Conservation (phyloP, 2,329 filamentous ascomycete species). For the Bipolaris cookei region DNA sequence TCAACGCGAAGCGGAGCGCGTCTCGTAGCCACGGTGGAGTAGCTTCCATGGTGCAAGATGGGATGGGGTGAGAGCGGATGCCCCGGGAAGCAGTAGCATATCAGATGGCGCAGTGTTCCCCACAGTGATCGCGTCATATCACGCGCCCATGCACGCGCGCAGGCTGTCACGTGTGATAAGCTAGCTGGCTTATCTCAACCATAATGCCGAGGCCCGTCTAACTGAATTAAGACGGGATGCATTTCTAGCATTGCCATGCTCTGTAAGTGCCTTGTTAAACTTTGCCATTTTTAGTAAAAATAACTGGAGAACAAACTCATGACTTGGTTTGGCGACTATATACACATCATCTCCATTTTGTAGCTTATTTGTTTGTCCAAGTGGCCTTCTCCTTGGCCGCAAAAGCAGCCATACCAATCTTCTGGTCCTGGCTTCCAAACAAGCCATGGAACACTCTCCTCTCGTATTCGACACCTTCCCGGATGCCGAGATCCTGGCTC, state of each 20-base stretch:
- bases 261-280: background rate
- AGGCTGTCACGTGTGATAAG: conserved; percentile 23
- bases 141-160: conserved; percentile 1
- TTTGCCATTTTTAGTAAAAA: background rate
- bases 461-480: conserved; percentile 95
- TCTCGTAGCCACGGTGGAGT: conserved; percentile 31
- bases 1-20: conserved; percentile 32
- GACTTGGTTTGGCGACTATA: background rate
- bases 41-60: conserved; percentile 11
- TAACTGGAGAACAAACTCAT: background rate
- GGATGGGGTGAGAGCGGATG: conserved; percentile 2
- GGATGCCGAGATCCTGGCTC: conserved; percentile 86
- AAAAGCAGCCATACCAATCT: conserved; percentile 94
- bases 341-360: background rate
- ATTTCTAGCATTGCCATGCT: background rate
- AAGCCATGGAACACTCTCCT: conserved; percentile 88
- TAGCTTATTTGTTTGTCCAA: conserved; percentile 77
- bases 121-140: conserved; percentile 20
- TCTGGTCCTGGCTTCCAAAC: conserved; percentile 96
- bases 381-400: conserved; percentile 91
- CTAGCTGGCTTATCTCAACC: background rate
- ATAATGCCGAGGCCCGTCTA: conserved; percentile 15
- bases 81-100: conserved; percentile 8
- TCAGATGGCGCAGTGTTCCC: conserved; percentile 14
- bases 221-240: conserved; percentile 9